phyloP scores from a whole-genome alignment of 768 basidiomycete species.

The Holtermanniella nyarrowii region DNA sequence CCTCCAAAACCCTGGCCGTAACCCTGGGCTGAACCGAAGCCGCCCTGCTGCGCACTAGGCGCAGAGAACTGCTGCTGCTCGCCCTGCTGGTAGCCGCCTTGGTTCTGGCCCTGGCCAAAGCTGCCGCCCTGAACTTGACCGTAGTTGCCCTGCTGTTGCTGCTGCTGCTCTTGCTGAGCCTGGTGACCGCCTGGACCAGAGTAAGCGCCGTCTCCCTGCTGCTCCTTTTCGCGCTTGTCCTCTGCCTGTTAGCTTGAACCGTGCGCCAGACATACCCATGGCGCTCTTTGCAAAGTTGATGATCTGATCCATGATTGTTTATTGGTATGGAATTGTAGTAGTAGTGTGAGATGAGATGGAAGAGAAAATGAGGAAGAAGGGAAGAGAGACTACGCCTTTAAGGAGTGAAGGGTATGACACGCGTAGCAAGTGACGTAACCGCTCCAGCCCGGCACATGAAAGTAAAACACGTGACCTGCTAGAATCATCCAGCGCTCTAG shows the following conservation, averaged over 20 bases:
- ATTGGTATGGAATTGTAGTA: neutral
- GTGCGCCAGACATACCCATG: neutral
- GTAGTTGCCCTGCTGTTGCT: constrained; percentile 12
- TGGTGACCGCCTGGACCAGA: neutral
- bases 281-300: neutral
- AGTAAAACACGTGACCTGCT: neutral
- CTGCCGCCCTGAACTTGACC: constrained; percentile 14
- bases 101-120: constrained; percentile 7
- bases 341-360: neutral
- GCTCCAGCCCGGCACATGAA: neutral
- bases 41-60: constrained; percentile 4
- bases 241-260: neutral
- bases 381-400: neutral
- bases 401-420: neutral
- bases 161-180: constrained; percentile 35
- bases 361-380: neutral
- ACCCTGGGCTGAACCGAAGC: constrained; percentile 2
- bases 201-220: neutral
- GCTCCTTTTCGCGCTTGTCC: neutral
- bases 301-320: neutral
- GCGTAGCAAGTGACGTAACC: neutral
- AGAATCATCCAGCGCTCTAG: neutral
- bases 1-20: constrained; percentile 5
- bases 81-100: constrained; percentile 6
- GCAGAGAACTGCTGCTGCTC: constrained; percentile 5